These are phyloP conservation scores for Hirsutella thompsonii DNA, from an alignment of 2,329 filamentous ascomycete genomes.

Conservation along the genomic window DNA sequence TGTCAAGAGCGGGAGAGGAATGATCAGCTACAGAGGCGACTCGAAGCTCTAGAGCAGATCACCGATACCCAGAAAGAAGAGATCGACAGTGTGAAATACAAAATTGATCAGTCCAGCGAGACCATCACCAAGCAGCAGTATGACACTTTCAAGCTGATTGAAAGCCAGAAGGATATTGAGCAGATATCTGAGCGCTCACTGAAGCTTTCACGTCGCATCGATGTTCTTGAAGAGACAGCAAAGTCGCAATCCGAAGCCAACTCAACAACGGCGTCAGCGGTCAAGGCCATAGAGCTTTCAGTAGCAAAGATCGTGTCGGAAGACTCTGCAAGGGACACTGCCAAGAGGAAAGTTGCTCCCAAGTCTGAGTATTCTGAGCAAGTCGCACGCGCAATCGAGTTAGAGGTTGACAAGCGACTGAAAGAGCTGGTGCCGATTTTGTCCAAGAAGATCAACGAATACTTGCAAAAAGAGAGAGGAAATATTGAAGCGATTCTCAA, in stretches of 20 bases:
- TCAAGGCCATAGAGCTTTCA: slow-evolving; percentile 1
- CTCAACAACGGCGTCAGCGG: background rate
- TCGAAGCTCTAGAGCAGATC: slow-evolving; percentile 9
- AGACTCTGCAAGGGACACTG: background rate
- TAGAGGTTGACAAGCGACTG: background rate
- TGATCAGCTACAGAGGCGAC: slow-evolving; percentile 11
- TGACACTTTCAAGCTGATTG: too few species aligned
- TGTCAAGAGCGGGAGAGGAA: slow-evolving; percentile 2
- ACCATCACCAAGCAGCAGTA: too few species aligned
- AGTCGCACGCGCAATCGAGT: background rate
- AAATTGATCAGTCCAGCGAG: background rate
- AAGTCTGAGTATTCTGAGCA: background rate
- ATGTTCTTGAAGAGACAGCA: background rate
- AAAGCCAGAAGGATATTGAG: background rate
- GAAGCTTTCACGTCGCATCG: background rate
- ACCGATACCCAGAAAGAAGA: background rate
- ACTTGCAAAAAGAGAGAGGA: slow-evolving; percentile 10
- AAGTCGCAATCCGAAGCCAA: background rate
- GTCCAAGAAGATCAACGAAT: slow-evolving; percentile 3
- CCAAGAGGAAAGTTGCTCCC: background rate
- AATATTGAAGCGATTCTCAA: slow-evolving; percentile 2
- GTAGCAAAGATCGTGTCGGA: background rate
- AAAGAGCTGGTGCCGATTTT: background rate
- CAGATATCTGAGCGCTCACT: background rate
- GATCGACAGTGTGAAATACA: too few species aligned